Evolutionary conservation across 2,329 filamentous ascomycete genomes (phyloP).

Genomic region (Chrysosporium keratinophilum): DNA sequence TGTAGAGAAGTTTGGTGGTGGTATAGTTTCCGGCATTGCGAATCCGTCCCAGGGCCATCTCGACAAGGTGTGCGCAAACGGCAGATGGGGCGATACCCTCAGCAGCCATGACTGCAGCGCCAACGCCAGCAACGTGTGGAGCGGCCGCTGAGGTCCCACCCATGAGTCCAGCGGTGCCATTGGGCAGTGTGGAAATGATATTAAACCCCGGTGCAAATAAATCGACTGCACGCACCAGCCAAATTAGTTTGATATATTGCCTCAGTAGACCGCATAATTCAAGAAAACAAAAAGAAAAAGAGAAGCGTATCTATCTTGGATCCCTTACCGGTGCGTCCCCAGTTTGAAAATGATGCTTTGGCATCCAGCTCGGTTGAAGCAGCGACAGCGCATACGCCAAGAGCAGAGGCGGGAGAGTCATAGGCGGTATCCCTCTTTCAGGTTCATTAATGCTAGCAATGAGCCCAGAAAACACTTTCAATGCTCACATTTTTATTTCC

Average conservation of each 20-base stretch:
- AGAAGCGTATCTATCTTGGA: too few species aligned
- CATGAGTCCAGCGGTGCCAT: conserved; percentile 37
- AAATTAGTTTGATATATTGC: too few species aligned
- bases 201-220: conserved; percentile 48
- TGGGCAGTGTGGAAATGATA: conserved; percentile 42
- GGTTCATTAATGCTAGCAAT: not conserved
- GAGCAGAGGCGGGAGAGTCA: conserved; percentile 32
- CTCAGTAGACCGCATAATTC: too few species aligned
- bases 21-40: conserved; percentile 20
- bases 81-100: conserved; percentile 39
- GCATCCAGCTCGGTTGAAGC: conserved; percentile 29
- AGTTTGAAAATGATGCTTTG: conserved; percentile 36
- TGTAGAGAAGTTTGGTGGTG: conserved; percentile 25
- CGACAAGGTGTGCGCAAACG: conserved; percentile 43
- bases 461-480: not conserved
- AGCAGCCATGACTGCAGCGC: conserved; percentile 44
- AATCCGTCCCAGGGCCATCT: conserved; percentile 36
- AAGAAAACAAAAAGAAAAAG: too few species aligned
- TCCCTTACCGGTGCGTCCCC: conserved; percentile 27
- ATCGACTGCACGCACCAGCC: conserved; percentile 32
- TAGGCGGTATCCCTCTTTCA: conserved; percentile 24
- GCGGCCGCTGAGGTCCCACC: conserved; percentile 31
- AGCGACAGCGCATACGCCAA: conserved; percentile 33
- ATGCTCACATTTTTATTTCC: conserved; percentile 29
- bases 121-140: conserved; percentile 44